Base-by-base conservation (phyloP, 2,329 filamentous ascomycete genomes). In the Clarireedia homoeocarpa region DNA sequence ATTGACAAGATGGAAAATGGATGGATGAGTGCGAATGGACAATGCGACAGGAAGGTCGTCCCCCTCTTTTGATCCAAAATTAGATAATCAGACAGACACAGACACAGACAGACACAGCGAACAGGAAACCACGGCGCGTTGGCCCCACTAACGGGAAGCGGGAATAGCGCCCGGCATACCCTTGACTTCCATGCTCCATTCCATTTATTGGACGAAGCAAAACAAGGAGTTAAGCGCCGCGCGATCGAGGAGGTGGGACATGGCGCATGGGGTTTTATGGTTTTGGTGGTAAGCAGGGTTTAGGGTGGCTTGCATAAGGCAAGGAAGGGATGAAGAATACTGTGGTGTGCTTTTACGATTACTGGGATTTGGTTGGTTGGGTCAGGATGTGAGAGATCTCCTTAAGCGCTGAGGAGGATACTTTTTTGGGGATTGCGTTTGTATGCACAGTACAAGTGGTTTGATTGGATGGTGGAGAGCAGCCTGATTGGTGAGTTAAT, bases 201-300 rank as follows among this genome's bases (percentile, higher is more conserved):
- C 20, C 9, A n/a, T 47, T 39, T 5, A 53, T 46, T 38, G 34
- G 30, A 30, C n/a, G 17, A 24, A 40, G 27, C 26, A 27, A 39
- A 27, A 44, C 46, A 55, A 17, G 53, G 26, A n/a, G 39, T 24
- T 55, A 55, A 55, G 53, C 53, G 53, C 53, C 53, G 52, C 24
- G 24, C 20, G 36, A 49, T 54, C 52, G 46, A 42, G 40, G 26
- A 9, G 26, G 26, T 20, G 15, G 14, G 17, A 46, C 34, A 53
- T 30, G 40, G 23, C 30, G 30, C 30, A 34, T 34, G 30, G 30
- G 30, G 20, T 20, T 20, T 20, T 20, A 2, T 20, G 26, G 30
- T 4, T 34, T 34, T 34, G 3, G 30, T 34, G 30, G 30, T 34
- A 34, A 14, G 30, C 30, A 34, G 30, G 30, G 30, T 34, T 34